A percentile compares a stretch with the other conserved stretches of the same genome.
Conservation (phyloP, 2,329 filamentous ascomycete species). For the Pezicula neosporulosa region DNA sequence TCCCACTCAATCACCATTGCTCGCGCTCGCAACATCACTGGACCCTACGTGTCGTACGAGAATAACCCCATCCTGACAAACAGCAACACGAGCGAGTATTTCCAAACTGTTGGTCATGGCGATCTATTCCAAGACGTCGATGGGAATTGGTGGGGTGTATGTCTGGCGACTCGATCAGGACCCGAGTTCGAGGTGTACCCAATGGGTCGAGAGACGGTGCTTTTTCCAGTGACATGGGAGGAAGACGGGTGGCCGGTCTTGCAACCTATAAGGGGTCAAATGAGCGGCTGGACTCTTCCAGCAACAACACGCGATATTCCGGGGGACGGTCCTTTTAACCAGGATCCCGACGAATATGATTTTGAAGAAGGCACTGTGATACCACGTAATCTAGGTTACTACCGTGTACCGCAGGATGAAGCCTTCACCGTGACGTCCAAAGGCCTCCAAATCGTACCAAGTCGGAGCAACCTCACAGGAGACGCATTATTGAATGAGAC, state of each 20-base stretch:
- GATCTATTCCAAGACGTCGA: slow-evolving; percentile 48
- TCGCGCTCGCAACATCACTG: slow-evolving; percentile 35
- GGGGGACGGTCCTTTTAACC: not conserved
- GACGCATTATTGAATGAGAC: not conserved
- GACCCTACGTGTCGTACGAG: slow-evolving; percentile 39
- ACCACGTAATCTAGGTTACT: slow-evolving; percentile 51
- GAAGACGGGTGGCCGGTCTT: too few relatives aligned
- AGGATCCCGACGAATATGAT: not conserved
- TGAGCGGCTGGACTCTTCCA: slow-evolving; percentile 39
- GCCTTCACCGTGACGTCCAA: slow-evolving; percentile 42
- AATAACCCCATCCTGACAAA: slow-evolving; percentile 43
- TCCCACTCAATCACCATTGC: slow-evolving; percentile 45
- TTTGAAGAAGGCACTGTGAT: slow-evolving; percentile 40
- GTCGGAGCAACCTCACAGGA: slow-evolving; percentile 45
- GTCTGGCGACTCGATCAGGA: slow-evolving; percentile 45
- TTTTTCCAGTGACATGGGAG: too few relatives aligned
- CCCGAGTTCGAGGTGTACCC: too few relatives aligned
- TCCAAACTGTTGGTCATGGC: slow-evolving; percentile 41
- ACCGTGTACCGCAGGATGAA: slow-evolving; percentile 44
- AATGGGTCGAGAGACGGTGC: too few relatives aligned
- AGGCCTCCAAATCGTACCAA: slow-evolving; percentile 42
- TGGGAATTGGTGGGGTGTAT: slow-evolving; percentile 47
- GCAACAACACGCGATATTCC: slow-evolving; percentile 12
- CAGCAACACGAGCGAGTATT: slow-evolving; percentile 34
- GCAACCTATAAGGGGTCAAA: slow-evolving; percentile 36